Percentiles rank a stretch among this genome's conserved stretches.
These are phyloP conservation scores for Davidsoniella eucalypti DNA, from an alignment of 2,329 filamentous ascomycete species.

Conservation along the genomic window DNA sequence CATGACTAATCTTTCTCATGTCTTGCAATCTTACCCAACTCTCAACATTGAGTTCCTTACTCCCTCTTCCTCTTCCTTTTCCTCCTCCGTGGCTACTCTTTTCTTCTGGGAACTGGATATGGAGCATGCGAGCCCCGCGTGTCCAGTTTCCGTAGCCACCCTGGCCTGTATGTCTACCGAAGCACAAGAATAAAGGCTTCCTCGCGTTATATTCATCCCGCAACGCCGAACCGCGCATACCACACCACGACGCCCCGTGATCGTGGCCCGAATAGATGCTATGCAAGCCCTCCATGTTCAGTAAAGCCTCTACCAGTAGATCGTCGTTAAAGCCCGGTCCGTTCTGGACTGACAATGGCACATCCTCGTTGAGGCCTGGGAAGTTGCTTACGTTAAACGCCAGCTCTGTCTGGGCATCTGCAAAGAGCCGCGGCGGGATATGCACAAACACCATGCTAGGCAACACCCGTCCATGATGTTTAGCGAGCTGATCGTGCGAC, in stretches of 20 bases:
- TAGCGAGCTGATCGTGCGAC: constrained; percentile 4
- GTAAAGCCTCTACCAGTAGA: constrained; percentile 35
- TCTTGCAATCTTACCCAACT: constrained; percentile 47
- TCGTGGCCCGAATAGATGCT: constrained; percentile 40
- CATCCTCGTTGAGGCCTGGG: constrained; percentile 18
- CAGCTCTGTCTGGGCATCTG: constrained; percentile 14
- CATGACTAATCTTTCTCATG: constrained; percentile 31
- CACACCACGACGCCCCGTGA: constrained; percentile 33
- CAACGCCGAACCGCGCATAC: background rate
- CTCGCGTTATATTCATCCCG: background rate
- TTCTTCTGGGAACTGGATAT: background rate
- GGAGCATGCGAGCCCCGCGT: constrained; percentile 41
- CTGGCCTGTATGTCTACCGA: constrained; percentile 52
- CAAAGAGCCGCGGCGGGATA: constrained; percentile 24
- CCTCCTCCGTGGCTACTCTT: background rate
- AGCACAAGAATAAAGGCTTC: constrained; percentile 27
- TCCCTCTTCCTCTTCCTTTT: constrained; percentile 19
- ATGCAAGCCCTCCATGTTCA: constrained; percentile 29
- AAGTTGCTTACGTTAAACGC: constrained; percentile 21
- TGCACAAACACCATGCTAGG: constrained; percentile 34
- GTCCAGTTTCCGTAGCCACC: constrained; percentile 52
- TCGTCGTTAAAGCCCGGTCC: constrained; percentile 24
- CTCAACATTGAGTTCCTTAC: constrained; percentile 25
- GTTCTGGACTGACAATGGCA: constrained; percentile 19
- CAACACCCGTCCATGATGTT: constrained; percentile 16